These are phyloP conservation scores for Primulina huaijiensis DNA, from an alignment of 257 asterid species.

Conservation along the genomic window DNA sequence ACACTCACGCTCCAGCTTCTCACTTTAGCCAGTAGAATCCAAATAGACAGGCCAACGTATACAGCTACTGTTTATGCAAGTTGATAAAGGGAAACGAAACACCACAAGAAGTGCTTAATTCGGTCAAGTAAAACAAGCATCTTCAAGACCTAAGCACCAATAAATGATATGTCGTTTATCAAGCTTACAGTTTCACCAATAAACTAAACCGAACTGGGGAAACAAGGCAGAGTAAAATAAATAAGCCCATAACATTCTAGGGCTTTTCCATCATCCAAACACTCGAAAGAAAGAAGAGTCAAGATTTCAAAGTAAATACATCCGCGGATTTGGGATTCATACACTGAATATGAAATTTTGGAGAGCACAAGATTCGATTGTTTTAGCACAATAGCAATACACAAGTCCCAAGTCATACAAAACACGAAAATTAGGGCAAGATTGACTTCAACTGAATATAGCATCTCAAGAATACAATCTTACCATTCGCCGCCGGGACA, in stretches of 20 bases:
- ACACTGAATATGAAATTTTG: background rate
- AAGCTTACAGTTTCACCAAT: background rate
- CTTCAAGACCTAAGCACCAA: background rate
- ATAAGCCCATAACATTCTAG: background rate
- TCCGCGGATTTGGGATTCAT: background rate
- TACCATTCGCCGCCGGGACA: background rate
- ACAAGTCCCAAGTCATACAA: background rate
- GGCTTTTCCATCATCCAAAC: background rate
- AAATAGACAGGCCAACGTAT: background rate
- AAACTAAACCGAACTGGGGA: background rate
- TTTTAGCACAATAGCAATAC: background rate
- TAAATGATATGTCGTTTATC: background rate
- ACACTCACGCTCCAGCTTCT: background rate
- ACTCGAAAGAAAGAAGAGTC: background rate
- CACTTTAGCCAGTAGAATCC: background rate
- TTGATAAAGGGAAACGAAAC: too few species aligned
- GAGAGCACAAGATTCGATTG: background rate
- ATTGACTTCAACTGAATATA: background rate
- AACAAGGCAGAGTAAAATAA: background rate
- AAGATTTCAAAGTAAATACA: too few species aligned
- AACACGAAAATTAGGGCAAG: background rate
- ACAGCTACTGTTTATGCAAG: background rate
- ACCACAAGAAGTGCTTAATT: background rate
- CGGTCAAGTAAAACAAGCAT: background rate
- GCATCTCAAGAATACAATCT: background rate